Evolutionary conservation across 257 asterid genomes (phyloP), one percentile per base, ranked within the genome.

Genomic region (Pogostemon cablin): DNA sequence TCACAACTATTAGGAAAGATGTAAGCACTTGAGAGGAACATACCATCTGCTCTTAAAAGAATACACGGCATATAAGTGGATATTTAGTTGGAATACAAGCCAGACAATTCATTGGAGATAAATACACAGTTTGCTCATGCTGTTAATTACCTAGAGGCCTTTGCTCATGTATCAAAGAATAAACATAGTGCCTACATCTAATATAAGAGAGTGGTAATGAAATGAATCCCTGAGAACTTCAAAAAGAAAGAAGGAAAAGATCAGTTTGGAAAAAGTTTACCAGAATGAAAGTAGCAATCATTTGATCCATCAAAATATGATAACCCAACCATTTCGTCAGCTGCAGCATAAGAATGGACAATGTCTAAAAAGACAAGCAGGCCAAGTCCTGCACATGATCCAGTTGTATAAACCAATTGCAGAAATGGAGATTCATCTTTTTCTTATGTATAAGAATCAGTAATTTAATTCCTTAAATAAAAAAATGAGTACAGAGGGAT

Each of bases 251-350:
- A n/a, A 35, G 39, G 6, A 10, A 61, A 12, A 6, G 38, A 49
- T 25, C 7, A 34, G 17, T 66, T 38, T 8, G 25, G 52, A 46
- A 67, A 68, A 65, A 47, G 32, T 38, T 71, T 87, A 93, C 99
- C 99, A 55, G 98, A 73, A 76, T 93, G 99, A 69, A 93, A 93
- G 81, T 82, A 91, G 88, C 99, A 93, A 78, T 93, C 99, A 81
- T 93, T 93, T 78, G 99, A 78, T 84, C 99, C 99, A 80, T 93
- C 99, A 83, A 86, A 93, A 77, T 62, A 96, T 71, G 99, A 86
- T 77, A 91, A 78, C 41, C 99, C 99, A 66, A 88, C 93, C 97
- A 89, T 91, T 84, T 93, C 97, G 10, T 93, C 99, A 68, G 99
- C 90, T 71, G 97, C 99, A 55, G 99, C 96, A 74, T 93, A 93